Evolutionary conservation across 345 rosid species (phyloP).

Genomic region (Abelmoschus esculentus): DNA sequence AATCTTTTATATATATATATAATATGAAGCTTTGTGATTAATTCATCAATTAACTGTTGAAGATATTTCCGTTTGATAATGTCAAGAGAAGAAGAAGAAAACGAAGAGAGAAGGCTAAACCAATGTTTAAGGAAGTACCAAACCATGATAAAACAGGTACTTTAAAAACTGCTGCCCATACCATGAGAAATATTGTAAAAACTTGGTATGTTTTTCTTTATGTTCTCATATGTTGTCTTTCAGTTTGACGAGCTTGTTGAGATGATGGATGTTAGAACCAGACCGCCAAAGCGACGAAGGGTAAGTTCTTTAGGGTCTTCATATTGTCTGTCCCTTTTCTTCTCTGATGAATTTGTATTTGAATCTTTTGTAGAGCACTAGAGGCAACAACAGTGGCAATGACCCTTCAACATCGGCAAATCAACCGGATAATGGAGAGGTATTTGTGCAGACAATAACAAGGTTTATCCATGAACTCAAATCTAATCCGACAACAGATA

Average conservation of each 20-base stretch:
- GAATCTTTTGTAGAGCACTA: neutral
- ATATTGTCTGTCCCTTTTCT: neutral
- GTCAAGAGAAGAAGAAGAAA: slow-evolving; percentile 20
- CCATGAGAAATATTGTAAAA: neutral
- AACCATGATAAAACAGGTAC: slow-evolving; percentile 30
- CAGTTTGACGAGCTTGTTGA: slow-evolving; percentile 16
- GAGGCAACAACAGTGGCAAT: neutral
- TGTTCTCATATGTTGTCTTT: neutral
- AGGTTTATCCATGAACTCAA: slow-evolving; percentile 16
- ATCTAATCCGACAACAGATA: slow-evolving; percentile 11
- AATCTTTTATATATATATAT: too few relatives aligned
- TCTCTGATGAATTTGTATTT: neutral
- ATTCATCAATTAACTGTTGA: neutral
- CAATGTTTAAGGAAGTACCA: slow-evolving; percentile 30
- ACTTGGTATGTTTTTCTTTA: too few relatives aligned
- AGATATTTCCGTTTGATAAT: neutral
- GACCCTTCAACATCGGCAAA: neutral
- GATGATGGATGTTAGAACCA: slow-evolving; percentile 9
- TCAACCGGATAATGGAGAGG: slow-evolving; percentile 1
- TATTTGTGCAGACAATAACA: slow-evolving; percentile 10
- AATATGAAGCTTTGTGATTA: too few relatives aligned
- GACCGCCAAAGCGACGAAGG: slow-evolving; percentile 10
- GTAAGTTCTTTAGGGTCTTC: neutral
- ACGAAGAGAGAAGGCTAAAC: slow-evolving; percentile 26
- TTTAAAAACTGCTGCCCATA: neutral